phyloP scores from a whole-genome alignment of 1,139 yeast species.

The Scheffersomyces titani region DNA sequence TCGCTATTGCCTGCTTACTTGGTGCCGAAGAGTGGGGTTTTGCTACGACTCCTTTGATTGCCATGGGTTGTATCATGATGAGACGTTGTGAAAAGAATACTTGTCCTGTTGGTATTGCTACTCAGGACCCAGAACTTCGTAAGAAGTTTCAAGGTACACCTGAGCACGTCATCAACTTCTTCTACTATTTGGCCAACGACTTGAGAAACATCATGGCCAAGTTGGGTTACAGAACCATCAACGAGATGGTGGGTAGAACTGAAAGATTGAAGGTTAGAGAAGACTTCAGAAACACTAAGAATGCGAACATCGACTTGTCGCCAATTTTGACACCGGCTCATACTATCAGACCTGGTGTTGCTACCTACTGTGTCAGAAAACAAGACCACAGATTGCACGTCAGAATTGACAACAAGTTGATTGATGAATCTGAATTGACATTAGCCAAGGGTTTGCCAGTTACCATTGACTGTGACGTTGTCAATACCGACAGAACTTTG shows the following conservation, averaged over 20 bases:
- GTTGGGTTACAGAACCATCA: constrained; percentile 91
- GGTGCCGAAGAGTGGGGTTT: constrained; percentile 99
- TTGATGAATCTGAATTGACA: constrained; percentile 93
- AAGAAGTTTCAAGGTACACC: constrained; percentile 95
- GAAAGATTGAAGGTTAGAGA: constrained; percentile 87
- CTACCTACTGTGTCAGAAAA: constrained; percentile 88
- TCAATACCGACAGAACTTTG: constrained; percentile 93
- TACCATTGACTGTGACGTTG: constrained; percentile 86
- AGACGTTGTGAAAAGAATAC: constrained; percentile 90
- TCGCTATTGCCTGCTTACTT: constrained; percentile 90
- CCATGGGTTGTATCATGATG: constrained; percentile 97
- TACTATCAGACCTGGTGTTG: constrained; percentile 96
- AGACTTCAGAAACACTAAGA: constrained; percentile 83
- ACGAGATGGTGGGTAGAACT: constrained; percentile 97
- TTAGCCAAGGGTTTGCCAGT: constrained; percentile 94
- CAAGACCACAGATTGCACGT: constrained; percentile 94
- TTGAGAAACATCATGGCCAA: constrained; percentile 90
- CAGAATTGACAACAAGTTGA: constrained; percentile 90
- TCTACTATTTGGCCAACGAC: constrained; percentile 92
- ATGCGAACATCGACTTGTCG: constrained; percentile 85
- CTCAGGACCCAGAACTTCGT: constrained; percentile 94
- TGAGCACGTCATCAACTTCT: constrained; percentile 96
- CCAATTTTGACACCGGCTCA: constrained; percentile 98
- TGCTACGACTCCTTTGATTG: constrained; percentile 95
- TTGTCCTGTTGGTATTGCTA: constrained; percentile 98